These are phyloP conservation scores for Cenchrus purpureus DNA, from an alignment of 176 grass and related monocot species.

Conservation along the genomic window DNA sequence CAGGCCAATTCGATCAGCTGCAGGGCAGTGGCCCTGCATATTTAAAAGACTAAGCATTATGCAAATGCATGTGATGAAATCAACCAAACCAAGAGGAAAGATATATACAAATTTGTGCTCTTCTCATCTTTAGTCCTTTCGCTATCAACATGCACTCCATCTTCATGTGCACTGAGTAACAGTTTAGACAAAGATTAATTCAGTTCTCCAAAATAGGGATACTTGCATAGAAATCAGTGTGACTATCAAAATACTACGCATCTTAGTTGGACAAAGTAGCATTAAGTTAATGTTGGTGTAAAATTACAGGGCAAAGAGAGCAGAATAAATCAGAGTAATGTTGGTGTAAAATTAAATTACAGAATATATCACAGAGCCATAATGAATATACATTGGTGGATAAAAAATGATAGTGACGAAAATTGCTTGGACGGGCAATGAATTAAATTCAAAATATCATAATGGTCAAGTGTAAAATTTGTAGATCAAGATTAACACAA, in stretches of 20 bases:
- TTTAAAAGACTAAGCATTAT: slow-evolving; percentile 30
- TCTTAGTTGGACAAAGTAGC: slow-evolving; percentile 25
- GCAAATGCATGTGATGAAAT: background rate
- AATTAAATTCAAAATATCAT: slow-evolving; percentile 19
- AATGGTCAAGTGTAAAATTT: background rate
- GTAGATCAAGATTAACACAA: background rate
- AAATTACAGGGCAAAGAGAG: background rate
- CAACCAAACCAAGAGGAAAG: no score
- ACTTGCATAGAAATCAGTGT: slow-evolving; percentile 1
- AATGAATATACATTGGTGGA: background rate
- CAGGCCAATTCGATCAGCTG: slow-evolving; percentile 49
- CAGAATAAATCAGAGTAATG: slow-evolving; percentile 6
- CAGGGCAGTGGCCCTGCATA: slow-evolving; percentile 48
- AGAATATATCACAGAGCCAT: no score
- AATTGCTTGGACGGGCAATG: background rate
- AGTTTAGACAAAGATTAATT: slow-evolving; percentile 32
- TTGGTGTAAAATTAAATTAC: background rate
- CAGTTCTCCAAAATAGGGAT: slow-evolving; percentile 38
- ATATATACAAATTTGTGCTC: slow-evolving; percentile 55
- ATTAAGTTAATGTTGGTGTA: background rate
- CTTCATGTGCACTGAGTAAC: slow-evolving; percentile 51
- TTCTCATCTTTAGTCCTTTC: slow-evolving; percentile 57
- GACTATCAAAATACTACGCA: background rate
- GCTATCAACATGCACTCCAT: slow-evolving; percentile 75
- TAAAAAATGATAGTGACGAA: slow-evolving; percentile 24